phyloP scores from a whole-genome alignment of 306 rosid genomes.

The Cyamopsis tetragonoloba region DNA sequence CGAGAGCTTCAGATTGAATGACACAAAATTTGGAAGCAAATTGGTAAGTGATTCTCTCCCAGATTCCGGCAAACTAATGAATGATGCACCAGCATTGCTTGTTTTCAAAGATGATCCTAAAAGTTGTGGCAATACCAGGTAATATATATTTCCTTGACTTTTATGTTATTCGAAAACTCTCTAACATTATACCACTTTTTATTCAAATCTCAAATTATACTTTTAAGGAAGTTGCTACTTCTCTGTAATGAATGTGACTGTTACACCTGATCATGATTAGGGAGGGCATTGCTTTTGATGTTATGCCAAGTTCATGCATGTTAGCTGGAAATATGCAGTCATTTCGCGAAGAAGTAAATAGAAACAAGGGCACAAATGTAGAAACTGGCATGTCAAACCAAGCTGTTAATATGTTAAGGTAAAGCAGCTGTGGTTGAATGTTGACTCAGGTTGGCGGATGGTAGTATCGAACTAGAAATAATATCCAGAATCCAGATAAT shows the following conservation, averaged over 20 bases:
- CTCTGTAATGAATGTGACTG: constrained; percentile 15
- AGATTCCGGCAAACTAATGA: constrained; percentile 36
- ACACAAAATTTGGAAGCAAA: constrained; percentile 38
- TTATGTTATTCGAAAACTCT: constrained; percentile 2
- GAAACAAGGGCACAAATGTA: constrained; percentile 28
- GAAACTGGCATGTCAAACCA: constrained; percentile 36
- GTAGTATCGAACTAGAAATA: constrained; percentile 11
- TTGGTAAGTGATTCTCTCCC: constrained; percentile 25
- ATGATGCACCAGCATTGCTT: constrained; percentile 24
- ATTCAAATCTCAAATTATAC: neutral
- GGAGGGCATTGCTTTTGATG: constrained; percentile 43
- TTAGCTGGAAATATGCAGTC: constrained; percentile 30
- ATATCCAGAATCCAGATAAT: constrained; percentile 3
- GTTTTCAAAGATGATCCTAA: constrained; percentile 38
- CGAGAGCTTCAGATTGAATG: constrained; percentile 37
- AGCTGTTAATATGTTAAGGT: constrained; percentile 43
- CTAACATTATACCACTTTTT: constrained; percentile 1
- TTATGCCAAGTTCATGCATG: constrained; percentile 28
- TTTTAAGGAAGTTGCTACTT: constrained; percentile 7
- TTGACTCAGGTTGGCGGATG: constrained; percentile 13
- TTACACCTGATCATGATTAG: constrained; percentile 39
- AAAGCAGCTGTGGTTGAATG: constrained; percentile 14
- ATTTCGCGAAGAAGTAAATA: constrained; percentile 38
- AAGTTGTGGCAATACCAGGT: constrained; percentile 34
- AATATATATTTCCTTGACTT: constrained; percentile 23